A percentile compares a stretch with the other conserved stretches of the same genome.
phyloP scores from a whole-genome alignment of 345 rosid genomes.

The Hibiscus tridactylites region DNA sequence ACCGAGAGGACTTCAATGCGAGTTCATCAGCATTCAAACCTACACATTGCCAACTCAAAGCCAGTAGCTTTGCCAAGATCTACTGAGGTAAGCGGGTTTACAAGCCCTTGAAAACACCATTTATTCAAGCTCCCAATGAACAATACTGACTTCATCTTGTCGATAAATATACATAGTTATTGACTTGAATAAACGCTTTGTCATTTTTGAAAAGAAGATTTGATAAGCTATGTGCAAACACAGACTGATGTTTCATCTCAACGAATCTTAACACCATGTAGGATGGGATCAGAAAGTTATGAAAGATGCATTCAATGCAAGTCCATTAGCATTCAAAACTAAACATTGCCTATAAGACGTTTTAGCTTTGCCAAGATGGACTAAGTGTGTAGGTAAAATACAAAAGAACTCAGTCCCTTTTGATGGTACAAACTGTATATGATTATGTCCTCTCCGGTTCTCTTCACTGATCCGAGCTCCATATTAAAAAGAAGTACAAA shows the following conservation, averaged over 20 bases:
- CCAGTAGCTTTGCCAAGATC: slow-evolving; percentile 66
- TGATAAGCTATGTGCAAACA: background rate
- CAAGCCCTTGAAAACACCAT: background rate
- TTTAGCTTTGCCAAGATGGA: slow-evolving; percentile 26
- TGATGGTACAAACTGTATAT: background rate
- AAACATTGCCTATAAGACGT: slow-evolving; percentile 20
- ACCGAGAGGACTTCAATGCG: slow-evolving; percentile 9
- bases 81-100: slow-evolving; percentile 15
- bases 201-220: background rate
- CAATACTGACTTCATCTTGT: background rate
- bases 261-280: slow-evolving; percentile 18
- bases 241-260: slow-evolving; percentile 16
- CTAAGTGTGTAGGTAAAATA: background rate
- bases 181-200: background rate
- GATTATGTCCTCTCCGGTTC: slow-evolving; percentile 12
- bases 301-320: slow-evolving; percentile 9
- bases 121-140: background rate
- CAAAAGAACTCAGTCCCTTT: background rate
- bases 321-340: slow-evolving; percentile 47
- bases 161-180: background rate
- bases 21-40: slow-evolving; percentile 54
- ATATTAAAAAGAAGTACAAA: slow-evolving; percentile 5
- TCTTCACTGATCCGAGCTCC: slow-evolving; percentile 25
- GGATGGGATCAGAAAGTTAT: slow-evolving; percentile 5
- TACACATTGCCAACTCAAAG: slow-evolving; percentile 22